A percentile compares a stretch with the other conserved stretches of the same genome.
phyloP scores from a whole-genome alignment of 805 yeast species.

The Millerozyma acaciae region DNA sequence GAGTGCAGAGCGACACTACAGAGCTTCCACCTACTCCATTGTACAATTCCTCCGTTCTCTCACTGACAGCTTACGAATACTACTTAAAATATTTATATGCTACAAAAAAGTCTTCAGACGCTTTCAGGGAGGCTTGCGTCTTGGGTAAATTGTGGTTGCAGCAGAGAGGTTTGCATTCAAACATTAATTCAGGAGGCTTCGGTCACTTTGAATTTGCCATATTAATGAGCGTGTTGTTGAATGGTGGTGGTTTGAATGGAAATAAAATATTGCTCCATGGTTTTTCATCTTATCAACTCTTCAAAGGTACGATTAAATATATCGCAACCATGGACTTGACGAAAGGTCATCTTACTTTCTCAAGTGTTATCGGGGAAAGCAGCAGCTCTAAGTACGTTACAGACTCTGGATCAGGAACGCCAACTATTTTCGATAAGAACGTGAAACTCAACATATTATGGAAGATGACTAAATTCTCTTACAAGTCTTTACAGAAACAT shows the following conservation, averaged over 20 bases:
- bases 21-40: slow-evolving; percentile 74
- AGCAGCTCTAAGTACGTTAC: slow-evolving; percentile 41
- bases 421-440: slow-evolving; percentile 71
- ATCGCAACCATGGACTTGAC: slow-evolving; percentile 76
- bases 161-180: slow-evolving; percentile 77
- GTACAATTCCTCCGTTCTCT: slow-evolving; percentile 76
- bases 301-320: slow-evolving; percentile 81
- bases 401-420: slow-evolving; percentile 61
- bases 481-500: slow-evolving; percentile 54
- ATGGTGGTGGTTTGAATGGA: slow-evolving; percentile 78
- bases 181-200: slow-evolving; percentile 70
- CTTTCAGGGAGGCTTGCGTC: slow-evolving; percentile 82
- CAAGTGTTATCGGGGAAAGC: slow-evolving; percentile 49
- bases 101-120: slow-evolving; percentile 68
- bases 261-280: slow-evolving; percentile 79
- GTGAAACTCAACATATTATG: slow-evolving; percentile 77
- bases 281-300: slow-evolving; percentile 87
- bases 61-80: slow-evolving; percentile 64
- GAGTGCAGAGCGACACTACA: slow-evolving; percentile 51
- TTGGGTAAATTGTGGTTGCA: slow-evolving; percentile 87
- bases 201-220: slow-evolving; percentile 89
- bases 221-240: slow-evolving; percentile 73
- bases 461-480: slow-evolving; percentile 72
- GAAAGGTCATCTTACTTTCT: slow-evolving; percentile 64
- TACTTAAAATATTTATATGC: slow-evolving; percentile 75